Evolutionary conservation across 768 basidiomycete species (phyloP), one percentile per base, ranked within the genome.

Genomic region (Trametes cinnabarina): DNA sequence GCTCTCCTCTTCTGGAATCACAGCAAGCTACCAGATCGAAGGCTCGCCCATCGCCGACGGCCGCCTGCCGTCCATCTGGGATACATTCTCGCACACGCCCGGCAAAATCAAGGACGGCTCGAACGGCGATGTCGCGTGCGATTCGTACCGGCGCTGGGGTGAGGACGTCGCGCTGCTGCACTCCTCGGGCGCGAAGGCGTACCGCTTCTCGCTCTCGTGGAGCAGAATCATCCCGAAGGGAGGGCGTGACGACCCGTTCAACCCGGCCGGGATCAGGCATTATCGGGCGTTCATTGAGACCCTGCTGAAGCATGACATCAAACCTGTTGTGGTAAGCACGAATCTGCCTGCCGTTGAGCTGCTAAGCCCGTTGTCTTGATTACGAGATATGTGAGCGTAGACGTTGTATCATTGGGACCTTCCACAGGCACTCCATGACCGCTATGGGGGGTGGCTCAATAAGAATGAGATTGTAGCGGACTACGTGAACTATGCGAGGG

Each of bases 351-450:
- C 9, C 1, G 3, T 25, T 26, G 12, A 20, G 12, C 12, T n/a
- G n/a, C n/a, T n/a, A 15, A 7, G 30, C 9, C 12, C 4, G 11
- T 46, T 26, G 14, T 26, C 3, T 23, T n/a, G 19, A 10, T 37
- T 2, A 43, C 48, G 8, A n/a, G 2, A 20, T 25, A 35, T 7
- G 14, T 35, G 32, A 3, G 14, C 34, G 6, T 55, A 80, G 76
- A 79, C 78, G 12, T 59, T 79, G 28, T 79, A 77, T 65, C 78
- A 78, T 65, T 84, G 82, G 82, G 82, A 84, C 58, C 71, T 82
- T 7, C 82, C 82, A 5, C 76, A 77, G 60, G 78, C 69, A 2
- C 73, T 84, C 8, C 74, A 80, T 47, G 74, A 79, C 19, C 69
- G 76, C 35, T 79, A 79, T 58, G 76, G 75, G 17, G 81, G 81